Evolutionary conservation across 768 basidiomycete species (phyloP).

Genomic region (Chalciporus sphaerocephalus): DNA sequence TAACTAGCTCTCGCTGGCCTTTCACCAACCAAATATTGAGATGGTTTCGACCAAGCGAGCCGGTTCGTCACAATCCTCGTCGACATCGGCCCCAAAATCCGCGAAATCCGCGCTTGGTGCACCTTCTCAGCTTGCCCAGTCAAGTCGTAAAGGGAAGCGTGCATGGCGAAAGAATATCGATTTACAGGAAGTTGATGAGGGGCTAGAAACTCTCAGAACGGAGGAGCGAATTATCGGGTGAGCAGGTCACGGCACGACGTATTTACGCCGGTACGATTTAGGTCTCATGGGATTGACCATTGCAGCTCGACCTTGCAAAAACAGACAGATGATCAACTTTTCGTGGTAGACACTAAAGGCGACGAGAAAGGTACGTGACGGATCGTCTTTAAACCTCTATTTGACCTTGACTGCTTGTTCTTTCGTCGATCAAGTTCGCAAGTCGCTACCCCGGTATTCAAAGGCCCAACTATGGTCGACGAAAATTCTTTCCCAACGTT

Average conservation of each 20-base stretch:
- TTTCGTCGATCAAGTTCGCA: constrained; percentile 48
- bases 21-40: too few species aligned
- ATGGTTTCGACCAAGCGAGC: constrained; percentile 8
- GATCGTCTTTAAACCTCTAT: not conserved
- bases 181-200: constrained; percentile 71
- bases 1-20: too few species aligned
- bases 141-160: constrained; percentile 84
- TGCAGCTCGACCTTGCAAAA: constrained; percentile 59
- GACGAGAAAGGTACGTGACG: constrained; percentile 57
- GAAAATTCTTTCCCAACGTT: constrained; percentile 80
- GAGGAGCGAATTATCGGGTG: constrained; percentile 82
- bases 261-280: not conserved
- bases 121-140: constrained; percentile 42
- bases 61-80: not conserved
- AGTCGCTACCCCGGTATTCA: constrained; percentile 52
- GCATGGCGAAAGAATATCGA: constrained; percentile 94
- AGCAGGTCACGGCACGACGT: constrained; percentile 16
- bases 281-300: not conserved
- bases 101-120: constrained; percentile 19
- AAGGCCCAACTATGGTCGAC: constrained; percentile 56
- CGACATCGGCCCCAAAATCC: constrained; percentile 8
- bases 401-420: not conserved
- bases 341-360: constrained; percentile 75
- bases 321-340: constrained; percentile 68
- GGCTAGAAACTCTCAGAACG: constrained; percentile 69